Evolutionary conservation across 176 grass and related monocot species (phyloP).

Genomic region (Oryza rufipogon): DNA sequence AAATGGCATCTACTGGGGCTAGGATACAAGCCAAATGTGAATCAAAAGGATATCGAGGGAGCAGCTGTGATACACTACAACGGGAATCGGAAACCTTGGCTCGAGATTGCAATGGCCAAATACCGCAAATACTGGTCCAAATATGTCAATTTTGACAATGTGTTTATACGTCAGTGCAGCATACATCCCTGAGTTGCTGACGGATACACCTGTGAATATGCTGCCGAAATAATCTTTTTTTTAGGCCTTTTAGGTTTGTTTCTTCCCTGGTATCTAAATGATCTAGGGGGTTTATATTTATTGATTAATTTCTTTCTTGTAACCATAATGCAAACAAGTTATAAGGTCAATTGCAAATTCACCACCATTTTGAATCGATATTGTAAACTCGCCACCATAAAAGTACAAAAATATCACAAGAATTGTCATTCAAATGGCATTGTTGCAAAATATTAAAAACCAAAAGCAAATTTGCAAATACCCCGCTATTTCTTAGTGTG

Average conservation of each 20-base stretch:
- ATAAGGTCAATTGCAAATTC: too few relatives aligned
- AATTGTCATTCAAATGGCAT: too few relatives aligned
- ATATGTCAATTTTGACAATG: constrained; percentile 62
- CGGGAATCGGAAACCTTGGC: constrained; percentile 88
- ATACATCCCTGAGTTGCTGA: constrained; percentile 52
- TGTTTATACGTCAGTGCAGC: constrained; percentile 67
- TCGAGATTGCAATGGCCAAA: constrained; percentile 68
- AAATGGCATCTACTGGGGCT: constrained; percentile 81
- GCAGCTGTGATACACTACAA: constrained; percentile 82
- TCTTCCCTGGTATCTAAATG: constrained; percentile 1
- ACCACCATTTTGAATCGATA: too few relatives aligned
- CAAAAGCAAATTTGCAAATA: too few relatives aligned
- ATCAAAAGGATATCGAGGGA: constrained; percentile 52
- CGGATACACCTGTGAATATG: background rate
- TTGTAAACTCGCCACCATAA: too few relatives aligned
- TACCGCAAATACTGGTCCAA: constrained; percentile 80
- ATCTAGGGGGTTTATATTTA: constrained; percentile 22
- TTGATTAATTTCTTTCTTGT: background rate
- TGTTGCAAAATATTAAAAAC: too few relatives aligned
- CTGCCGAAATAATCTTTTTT: background rate
- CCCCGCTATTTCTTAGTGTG: background rate
- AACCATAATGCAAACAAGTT: constrained; percentile 18
- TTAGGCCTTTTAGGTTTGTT: constrained; percentile 7
- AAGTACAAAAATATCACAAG: too few relatives aligned
- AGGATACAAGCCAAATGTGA: constrained; percentile 70